Conservation (phyloP, 139 green algal genomes). For the Dunaliella sp. region DNA sequence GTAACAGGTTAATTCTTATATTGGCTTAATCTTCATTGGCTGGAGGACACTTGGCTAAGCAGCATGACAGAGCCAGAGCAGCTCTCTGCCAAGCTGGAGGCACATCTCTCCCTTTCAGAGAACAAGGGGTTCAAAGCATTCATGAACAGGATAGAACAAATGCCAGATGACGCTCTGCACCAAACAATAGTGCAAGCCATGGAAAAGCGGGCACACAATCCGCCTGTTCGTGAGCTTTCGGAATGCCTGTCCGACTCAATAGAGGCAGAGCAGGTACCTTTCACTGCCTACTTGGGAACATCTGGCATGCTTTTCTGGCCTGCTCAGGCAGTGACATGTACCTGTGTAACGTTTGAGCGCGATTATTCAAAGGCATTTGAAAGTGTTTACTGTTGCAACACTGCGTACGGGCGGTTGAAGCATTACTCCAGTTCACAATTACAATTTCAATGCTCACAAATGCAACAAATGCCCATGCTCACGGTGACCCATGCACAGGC, state of each 20-base stretch:
- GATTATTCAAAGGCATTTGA: neutral
- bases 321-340: neutral
- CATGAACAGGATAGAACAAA: neutral
- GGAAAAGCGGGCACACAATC: neutral
- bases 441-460: neutral
- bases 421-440: neutral
- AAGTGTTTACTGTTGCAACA: neutral
- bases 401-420: neutral
- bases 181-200: neutral
- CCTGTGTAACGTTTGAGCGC: neutral
- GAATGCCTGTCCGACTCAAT: neutral
- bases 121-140: neutral
- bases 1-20: too few relatives aligned
- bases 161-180: neutral
- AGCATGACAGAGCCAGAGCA: neutral
- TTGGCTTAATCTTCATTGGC: too few relatives aligned
- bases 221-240: neutral
- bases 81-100: neutral
- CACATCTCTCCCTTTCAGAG: neutral
- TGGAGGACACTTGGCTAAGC: neutral
- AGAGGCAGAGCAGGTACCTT: neutral
- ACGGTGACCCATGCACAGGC: neutral
- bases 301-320: neutral
- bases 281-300: too few relatives aligned
- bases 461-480: neutral